Conservation (phyloP, 345 rosid genomes). For the Mercurialis annua region DNA sequence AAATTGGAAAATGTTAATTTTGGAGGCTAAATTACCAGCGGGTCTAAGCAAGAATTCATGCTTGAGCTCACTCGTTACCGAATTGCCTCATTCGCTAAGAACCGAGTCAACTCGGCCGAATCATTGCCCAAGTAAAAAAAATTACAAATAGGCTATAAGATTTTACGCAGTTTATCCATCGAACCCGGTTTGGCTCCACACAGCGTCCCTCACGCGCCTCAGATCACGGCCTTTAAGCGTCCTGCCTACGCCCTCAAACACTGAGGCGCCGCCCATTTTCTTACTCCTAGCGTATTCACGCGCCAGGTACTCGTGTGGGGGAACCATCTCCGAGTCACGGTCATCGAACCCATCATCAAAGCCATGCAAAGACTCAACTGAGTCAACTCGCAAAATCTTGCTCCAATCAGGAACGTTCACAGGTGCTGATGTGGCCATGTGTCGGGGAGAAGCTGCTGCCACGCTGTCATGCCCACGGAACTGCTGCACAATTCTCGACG, state of each 20-base stretch:
- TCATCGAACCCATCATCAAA: slow-evolving; percentile 61
- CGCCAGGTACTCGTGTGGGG: slow-evolving; percentile 94
- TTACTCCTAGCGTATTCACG: slow-evolving; percentile 48
- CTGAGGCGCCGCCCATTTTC: slow-evolving; percentile 57
- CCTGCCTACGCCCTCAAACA: slow-evolving; percentile 80
- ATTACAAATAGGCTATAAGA: not conserved
- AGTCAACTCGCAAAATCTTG: slow-evolving; percentile 68
- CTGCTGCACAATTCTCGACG: slow-evolving; percentile 77
- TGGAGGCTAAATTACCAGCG: slow-evolving; percentile 1
- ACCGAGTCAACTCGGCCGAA: slow-evolving; percentile 38
- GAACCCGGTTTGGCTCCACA: slow-evolving; percentile 61
- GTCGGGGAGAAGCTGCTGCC: slow-evolving; percentile 35
- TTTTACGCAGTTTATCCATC: slow-evolving; percentile 10
- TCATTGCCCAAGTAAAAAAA: slow-evolving; percentile 31
- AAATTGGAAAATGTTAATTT: too few species aligned
- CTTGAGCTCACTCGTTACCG: slow-evolving; percentile 41
- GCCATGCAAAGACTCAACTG: slow-evolving; percentile 76
- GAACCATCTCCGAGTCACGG: slow-evolving; percentile 60
- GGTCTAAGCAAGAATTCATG: slow-evolving; percentile 13
- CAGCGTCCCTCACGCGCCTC: slow-evolving; percentile 87
- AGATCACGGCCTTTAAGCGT: slow-evolving; percentile 91
- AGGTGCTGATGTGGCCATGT: slow-evolving; percentile 82
- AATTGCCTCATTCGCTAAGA: slow-evolving; percentile 23
- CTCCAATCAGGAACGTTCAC: slow-evolving; percentile 96
- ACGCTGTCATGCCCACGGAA: slow-evolving; percentile 43